These are phyloP conservation scores for Bryoglossum gracile DNA, from an alignment of 495 filamentous ascomycete genomes.

Conservation along the genomic window DNA sequence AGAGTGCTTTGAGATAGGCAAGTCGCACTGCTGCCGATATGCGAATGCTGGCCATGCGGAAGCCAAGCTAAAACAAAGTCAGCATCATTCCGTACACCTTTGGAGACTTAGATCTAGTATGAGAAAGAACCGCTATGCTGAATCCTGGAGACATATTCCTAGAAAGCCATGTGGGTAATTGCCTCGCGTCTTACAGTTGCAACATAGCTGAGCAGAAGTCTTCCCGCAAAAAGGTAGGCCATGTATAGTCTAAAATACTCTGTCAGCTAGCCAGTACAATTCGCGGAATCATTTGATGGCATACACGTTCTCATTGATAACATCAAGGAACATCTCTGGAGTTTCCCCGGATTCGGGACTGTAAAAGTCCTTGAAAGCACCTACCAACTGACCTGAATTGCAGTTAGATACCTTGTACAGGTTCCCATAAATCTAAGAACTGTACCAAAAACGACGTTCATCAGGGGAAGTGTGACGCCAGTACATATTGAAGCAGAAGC, in stretches of 20 bases:
- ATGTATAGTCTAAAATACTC: constrained; percentile 41
- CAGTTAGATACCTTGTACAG: constrained; percentile 8
- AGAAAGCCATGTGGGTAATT: too few relatives aligned
- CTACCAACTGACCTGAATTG: constrained; percentile 14
- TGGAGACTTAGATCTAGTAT: too few relatives aligned
- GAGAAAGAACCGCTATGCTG: too few relatives aligned
- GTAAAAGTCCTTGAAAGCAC: constrained; percentile 31
- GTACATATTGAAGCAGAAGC: constrained; percentile 40
- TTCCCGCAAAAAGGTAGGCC: constrained; percentile 55
- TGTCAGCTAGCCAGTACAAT: constrained; percentile 20
- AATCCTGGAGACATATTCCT: too few relatives aligned
- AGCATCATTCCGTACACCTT: background rate
- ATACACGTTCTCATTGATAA: constrained; percentile 27
- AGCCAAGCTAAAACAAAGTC: constrained; percentile 30
- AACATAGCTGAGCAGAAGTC: constrained; percentile 49
- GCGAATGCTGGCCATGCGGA: constrained; percentile 44
- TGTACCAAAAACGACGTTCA: constrained; percentile 38
- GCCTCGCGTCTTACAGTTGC: constrained; percentile 36
- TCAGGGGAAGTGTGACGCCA: constrained; percentile 41
- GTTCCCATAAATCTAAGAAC: background rate
- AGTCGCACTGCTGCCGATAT: constrained; percentile 51
- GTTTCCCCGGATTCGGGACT: constrained; percentile 21
- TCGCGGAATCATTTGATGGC: too few relatives aligned
- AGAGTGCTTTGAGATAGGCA: constrained; percentile 39
- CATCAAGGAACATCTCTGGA: constrained; percentile 25